Conservation (phyloP, 306 rosid genomes). For the Aeschynomene evenia region DNA sequence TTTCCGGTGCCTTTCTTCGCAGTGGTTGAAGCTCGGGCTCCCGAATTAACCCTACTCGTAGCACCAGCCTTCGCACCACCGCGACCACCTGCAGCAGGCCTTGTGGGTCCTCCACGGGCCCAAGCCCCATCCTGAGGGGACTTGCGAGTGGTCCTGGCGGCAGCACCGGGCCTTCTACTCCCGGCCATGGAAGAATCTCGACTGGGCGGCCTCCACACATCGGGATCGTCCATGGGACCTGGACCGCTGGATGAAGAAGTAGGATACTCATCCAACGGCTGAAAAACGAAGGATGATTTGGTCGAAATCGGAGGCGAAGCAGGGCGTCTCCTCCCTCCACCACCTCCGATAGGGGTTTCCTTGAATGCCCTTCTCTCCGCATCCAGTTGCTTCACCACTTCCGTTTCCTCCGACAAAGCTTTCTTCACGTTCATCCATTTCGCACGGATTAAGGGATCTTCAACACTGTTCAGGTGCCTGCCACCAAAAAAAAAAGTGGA, state of each 20-base stretch:
- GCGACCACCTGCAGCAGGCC: constrained; percentile 56
- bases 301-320: constrained; percentile 73
- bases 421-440: constrained; percentile 97
- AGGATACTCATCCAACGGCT: constrained; percentile 90
- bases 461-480: constrained; percentile 67
- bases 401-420: constrained; percentile 79
- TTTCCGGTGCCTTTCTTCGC: constrained; percentile 72
- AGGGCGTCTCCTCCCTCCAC: constrained; percentile 54
- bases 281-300: constrained; percentile 80
- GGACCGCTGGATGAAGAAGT: constrained; percentile 71
- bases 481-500: neutral
- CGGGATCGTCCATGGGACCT: constrained; percentile 74
- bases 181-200: constrained; percentile 44
- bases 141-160: constrained; percentile 60
- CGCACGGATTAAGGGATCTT: constrained; percentile 75
- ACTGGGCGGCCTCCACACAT: constrained; percentile 97
- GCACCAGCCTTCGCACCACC: constrained; percentile 62
- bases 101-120: constrained; percentile 78
- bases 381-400: constrained; percentile 83
- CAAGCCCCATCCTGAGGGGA: constrained; percentile 80
- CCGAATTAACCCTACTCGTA: constrained; percentile 58
- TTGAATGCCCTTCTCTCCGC: constrained; percentile 70
- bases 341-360: constrained; percentile 58
- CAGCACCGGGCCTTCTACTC: constrained; percentile 46
- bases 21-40: constrained; percentile 53